These are phyloP conservation scores for Pseudogymnoascus sp. DNA, from an alignment of 2,329 filamentous ascomycete species.

Conservation along the genomic window DNA sequence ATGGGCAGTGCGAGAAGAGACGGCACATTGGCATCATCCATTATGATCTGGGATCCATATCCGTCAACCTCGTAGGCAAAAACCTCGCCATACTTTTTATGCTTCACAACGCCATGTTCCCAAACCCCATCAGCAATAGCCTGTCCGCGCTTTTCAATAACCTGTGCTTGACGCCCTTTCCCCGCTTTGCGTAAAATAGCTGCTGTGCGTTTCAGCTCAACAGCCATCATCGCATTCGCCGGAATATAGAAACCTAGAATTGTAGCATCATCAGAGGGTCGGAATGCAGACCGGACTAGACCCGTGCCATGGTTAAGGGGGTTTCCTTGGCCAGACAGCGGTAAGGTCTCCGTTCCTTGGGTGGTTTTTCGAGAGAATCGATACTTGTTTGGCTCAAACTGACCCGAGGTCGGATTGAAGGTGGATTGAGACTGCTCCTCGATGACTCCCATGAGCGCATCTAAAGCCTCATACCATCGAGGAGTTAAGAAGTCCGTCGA, in stretches of 20 bases:
- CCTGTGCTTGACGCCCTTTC: conserved; percentile 44
- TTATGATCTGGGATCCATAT: conserved; percentile 72
- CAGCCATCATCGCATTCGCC: conserved; percentile 91
- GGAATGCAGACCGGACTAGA: conserved; percentile 82
- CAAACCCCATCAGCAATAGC: conserved; percentile 70
- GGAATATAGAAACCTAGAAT: conserved; percentile 94
- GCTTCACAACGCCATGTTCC: conserved; percentile 73
- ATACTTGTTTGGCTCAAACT: conserved; percentile 68
- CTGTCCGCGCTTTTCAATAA: conserved; percentile 51
- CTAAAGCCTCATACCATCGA: conserved; percentile 72
- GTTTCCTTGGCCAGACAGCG: conserved; percentile 77
- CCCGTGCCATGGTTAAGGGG: conserved; percentile 79
- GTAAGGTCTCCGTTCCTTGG: conserved; percentile 83
- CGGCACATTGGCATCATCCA: conserved; percentile 86
- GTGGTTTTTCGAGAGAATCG: conserved; percentile 78
- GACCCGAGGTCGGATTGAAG: conserved; percentile 61
- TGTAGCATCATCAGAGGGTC: conserved; percentile 90
- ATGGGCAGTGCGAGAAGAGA: conserved; percentile 72
- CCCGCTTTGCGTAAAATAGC: conserved; percentile 56
- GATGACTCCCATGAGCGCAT: conserved; percentile 66
- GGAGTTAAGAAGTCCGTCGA: conserved; percentile 71
- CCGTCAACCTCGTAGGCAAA: conserved; percentile 87
- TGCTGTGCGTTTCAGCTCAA: conserved; percentile 72
- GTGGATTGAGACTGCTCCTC: conserved; percentile 74
- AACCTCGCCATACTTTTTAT: conserved; percentile 68